Conservation (phyloP, 495 filamentous ascomycete species). For the Penicillium cosmopolitanum region DNA sequence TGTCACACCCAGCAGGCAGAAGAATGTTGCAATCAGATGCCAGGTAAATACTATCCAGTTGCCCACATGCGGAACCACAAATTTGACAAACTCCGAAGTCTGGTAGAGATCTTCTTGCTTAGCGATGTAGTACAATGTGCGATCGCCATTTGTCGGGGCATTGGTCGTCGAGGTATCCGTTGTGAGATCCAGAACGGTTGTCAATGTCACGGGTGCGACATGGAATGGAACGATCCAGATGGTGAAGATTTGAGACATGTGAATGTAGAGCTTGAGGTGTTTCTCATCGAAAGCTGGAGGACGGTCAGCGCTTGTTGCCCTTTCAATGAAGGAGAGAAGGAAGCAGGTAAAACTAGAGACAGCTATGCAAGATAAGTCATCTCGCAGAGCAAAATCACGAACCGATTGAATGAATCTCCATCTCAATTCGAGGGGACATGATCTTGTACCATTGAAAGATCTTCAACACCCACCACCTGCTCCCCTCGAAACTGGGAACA, state of each 20-base stretch:
- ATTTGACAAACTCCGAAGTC: slow-evolving; percentile 75
- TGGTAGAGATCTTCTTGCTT: slow-evolving; percentile 86
- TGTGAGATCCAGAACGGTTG: slow-evolving; percentile 70
- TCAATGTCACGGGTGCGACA: slow-evolving; percentile 65
- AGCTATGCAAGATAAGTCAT: no score
- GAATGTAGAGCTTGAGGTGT: slow-evolving; percentile 68
- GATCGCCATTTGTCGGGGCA: slow-evolving; percentile 27
- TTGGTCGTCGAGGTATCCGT: slow-evolving; percentile 27
- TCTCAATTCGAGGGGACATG: slow-evolving; percentile 70
- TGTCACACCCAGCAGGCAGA: slow-evolving; percentile 62
- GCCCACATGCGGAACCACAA: slow-evolving; percentile 50
- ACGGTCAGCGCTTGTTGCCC: not conserved
- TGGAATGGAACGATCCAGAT: slow-evolving; percentile 79
- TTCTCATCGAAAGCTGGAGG: slow-evolving; percentile 66
- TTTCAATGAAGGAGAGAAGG: not conserved
- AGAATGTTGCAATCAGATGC: slow-evolving; percentile 63
- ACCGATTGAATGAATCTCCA: slow-evolving; percentile 73
- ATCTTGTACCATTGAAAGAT: slow-evolving; percentile 90
- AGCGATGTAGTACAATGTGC: slow-evolving; percentile 65
- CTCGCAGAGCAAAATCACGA: slow-evolving; percentile 17
- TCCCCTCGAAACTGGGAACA: slow-evolving; percentile 59
- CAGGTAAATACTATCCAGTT: slow-evolving; percentile 53
- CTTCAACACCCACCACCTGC: slow-evolving; percentile 63
- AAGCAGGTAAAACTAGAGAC: no score
- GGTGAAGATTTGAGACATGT: slow-evolving; percentile 71